A percentile compares a stretch with the other conserved stretches of the same genome.
Conservation (phyloP, 2,329 filamentous ascomycete species). For the Xenosphaeropsis pyriputrescens region DNA sequence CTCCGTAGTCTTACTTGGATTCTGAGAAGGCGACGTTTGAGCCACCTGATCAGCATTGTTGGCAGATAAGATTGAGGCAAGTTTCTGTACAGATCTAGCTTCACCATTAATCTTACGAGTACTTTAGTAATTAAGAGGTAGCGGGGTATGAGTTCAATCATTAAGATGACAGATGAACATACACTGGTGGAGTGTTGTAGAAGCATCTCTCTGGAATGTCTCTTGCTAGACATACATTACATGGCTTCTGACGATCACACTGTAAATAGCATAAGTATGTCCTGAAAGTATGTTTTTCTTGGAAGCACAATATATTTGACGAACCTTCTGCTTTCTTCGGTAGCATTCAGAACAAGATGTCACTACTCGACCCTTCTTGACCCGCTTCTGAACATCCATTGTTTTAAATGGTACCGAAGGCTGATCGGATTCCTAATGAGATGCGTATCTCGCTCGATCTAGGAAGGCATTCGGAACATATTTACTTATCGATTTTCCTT, state of each 20-base stretch:
- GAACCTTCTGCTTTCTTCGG: conserved; percentile 1
- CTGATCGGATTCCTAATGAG: no score
- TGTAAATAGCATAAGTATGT: background rate
- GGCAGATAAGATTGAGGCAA: no score
- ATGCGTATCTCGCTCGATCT: no score
- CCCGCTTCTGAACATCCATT: background rate
- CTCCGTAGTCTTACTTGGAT: no score
- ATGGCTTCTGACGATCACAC: conserved; percentile 1
- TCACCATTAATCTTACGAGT: background rate
- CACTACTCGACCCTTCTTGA: background rate
- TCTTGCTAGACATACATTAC: background rate
- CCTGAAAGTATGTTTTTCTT: no score
- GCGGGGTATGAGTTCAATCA: background rate
- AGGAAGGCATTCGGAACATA: no score
- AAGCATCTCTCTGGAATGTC: background rate
- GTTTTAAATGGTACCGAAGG: no score
- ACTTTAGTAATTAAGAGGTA: background rate
- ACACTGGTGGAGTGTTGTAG: background rate
- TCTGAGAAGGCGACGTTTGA: no score
- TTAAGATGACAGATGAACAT: background rate
- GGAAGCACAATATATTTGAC: background rate
- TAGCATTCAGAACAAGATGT: conserved; percentile 1
- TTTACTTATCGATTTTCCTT: no score
- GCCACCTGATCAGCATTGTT: no score
- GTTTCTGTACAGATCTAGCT: background rate